Base-by-base conservation (phyloP, 2,329 filamentous ascomycete genomes). In the Alternaria gaisen region DNA sequence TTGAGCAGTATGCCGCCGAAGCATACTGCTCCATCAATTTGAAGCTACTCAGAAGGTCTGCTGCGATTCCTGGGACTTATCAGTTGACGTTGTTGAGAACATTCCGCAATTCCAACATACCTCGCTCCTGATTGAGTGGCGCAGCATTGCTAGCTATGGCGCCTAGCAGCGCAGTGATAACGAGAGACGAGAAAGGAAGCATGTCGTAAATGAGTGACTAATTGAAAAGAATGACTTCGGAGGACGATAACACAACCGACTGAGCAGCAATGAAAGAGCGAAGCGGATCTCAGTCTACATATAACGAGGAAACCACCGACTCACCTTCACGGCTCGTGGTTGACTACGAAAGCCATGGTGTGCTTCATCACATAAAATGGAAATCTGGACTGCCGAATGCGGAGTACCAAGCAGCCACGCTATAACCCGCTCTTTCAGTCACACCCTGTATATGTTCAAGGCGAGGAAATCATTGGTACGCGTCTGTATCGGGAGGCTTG, bases 1-100 rank as follows among this genome's bases (percentile, higher is more conserved):
- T 73, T 5, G 78, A 63, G 69, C 85, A 86, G 68, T 86, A 86
- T n/a, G 84, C 79, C 12, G 85, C 84, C 1, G 83, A 83, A 10
- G 84, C 78, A 70, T 84, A 87, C 62, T 86, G 73, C 10, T 67
- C 67, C 72, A 78, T 77, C 28, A 78, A 52, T 18, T 70, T 69
- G 51, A 78, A 70, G 9, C 55, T 68, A 30, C 56, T 41, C 26
- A 76, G 56, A 16, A 76, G 63, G 18, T 56, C 53, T 10, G 63
- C 22, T 11, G 62, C 58, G 41, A 77, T 65, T 9, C 57, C 71
- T 67, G 36, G n/a, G 1, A 6, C 11, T 4, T 12, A 12, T 64
- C 26, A 68, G 58, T 36, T 18, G 42, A 28, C 3, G 10, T 22
- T 4, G 12, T 7, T 8, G 14, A 18, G 24, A 7, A 5, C 10